A percentile compares a stretch with the other conserved stretches of the same genome.
These are phyloP conservation scores for Pythium brachiatum DNA, from an alignment of 352 stramenopile species.

Conservation along the genomic window DNA sequence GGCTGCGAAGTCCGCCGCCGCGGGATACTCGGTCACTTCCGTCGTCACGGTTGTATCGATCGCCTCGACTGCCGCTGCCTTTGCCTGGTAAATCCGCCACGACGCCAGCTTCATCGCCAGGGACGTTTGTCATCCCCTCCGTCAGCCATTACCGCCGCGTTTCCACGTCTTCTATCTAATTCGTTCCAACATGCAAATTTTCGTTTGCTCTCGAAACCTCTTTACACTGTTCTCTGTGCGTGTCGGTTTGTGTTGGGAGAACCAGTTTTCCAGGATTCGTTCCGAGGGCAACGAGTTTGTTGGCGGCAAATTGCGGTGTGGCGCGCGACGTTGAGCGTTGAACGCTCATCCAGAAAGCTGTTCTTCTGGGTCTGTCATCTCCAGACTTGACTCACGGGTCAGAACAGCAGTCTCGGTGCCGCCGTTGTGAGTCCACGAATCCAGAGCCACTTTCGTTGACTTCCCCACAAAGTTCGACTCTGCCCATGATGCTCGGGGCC, in stretches of 20 bases:
- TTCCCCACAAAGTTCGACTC: background rate
- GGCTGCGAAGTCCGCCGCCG: conserved; percentile 8
- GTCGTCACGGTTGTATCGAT: conserved; percentile 19
- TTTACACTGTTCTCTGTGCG: too few species aligned
- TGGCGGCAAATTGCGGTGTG: too few species aligned
- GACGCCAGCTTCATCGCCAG: background rate
- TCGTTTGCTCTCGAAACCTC: background rate
- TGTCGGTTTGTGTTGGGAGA: too few species aligned
- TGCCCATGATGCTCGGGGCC: background rate
- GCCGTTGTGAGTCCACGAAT: background rate
- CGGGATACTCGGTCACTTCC: background rate
- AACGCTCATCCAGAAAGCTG: background rate
- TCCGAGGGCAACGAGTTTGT: too few species aligned
- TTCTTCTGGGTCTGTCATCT: background rate
- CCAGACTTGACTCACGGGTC: background rate
- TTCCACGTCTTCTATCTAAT: background rate
- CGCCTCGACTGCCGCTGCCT: conserved; percentile 10
- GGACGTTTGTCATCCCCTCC: background rate
- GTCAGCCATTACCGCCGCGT: background rate
- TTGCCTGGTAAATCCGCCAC: conserved; percentile 16
- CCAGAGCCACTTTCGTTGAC: background rate
- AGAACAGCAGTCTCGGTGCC: background rate
- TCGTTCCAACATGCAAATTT: background rate
- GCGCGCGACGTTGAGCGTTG: too few species aligned
- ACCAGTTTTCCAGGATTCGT: too few species aligned